Conservation (phyloP, 164 flowering plant species). For the Liquidambar formosana region DNA sequence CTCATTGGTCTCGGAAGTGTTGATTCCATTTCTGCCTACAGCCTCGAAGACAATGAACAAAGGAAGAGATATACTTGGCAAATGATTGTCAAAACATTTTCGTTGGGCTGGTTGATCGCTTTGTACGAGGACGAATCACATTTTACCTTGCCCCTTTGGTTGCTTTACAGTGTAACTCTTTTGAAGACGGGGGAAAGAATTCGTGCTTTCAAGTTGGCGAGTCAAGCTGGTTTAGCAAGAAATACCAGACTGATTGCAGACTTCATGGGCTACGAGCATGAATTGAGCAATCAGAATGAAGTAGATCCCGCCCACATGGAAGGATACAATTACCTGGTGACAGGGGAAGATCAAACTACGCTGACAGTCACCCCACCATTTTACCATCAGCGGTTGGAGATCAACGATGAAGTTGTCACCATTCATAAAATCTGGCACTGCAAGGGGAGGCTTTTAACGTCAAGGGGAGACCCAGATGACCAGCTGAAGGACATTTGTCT, state of each 20-base stretch:
- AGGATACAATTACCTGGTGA: conserved; percentile 2
- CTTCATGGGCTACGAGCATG: conserved; percentile 7
- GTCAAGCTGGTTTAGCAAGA: not conserved
- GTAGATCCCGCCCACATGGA: not conserved
- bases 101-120: not conserved
- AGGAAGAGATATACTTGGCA: not conserved
- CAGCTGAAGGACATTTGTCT: conserved; percentile 10
- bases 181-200: too few species aligned
- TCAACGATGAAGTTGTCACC: not conserved
- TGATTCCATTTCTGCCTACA: conserved; percentile 4
- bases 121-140: too few species aligned
- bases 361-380: too few species aligned
- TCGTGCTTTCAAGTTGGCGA: not conserved
- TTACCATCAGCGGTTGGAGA: too few species aligned
- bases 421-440: conserved; percentile 7
- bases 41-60: conserved; percentile 11
- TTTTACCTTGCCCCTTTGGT: too few species aligned
- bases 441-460: conserved; percentile 4
- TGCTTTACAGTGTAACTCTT: too few species aligned
- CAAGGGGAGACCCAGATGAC: conserved; percentile 1
- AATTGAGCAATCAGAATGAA: too few species aligned
- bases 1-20: not conserved
- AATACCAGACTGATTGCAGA: not conserved
- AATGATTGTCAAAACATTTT: not conserved
- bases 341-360: not conserved